Base-by-base conservation (phyloP, 2,329 filamentous ascomycete species). In the Penicillium occitanis region DNA sequence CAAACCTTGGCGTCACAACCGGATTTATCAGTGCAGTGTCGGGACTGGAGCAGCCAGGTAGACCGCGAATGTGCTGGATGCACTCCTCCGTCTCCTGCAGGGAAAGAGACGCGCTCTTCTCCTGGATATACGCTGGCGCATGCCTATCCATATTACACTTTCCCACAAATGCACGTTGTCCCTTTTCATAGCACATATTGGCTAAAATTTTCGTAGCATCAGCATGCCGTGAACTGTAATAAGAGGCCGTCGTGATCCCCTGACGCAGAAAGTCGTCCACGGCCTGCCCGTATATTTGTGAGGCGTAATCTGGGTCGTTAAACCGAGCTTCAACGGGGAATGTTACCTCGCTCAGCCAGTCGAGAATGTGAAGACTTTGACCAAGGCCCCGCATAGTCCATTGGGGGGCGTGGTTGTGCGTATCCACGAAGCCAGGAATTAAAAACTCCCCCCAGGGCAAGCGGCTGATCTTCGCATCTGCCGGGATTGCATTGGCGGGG, bases 101-200 rank as follows among this genome's bases (percentile, higher is more conserved):
- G 14, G 66, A 68, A 0, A 66, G 68, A 35, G 69, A 51, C 35
- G 70, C 68, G 8, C 69, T 71, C 5, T 64, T 65, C 13, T 77
- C 74, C 55, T 70, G 68, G 63, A 75, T 75, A 42, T 73, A 75
- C 13, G 71, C 69, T 14, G 76, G 75, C 3, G 73, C 70, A 68
- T 85, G 83, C n/a, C 84, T 79, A 67, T 85, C 81, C 85, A 87
- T 87, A 76, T 87, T 87, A 76, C 85, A 87, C 72, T 88, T 89
- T 1, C 87, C 87, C 0, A 89, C 81, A 17, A 88, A 79, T 0
- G 86, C 86, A 13, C 87, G 79, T 75, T 89, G 87, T 8, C 86
- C 85, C 68, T 81, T 80, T 4, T 75, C 71, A 0, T 83, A 71
- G 68, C 86, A 88, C 0, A 80, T 76, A 19, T 87, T 82, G 1